Conservation (phyloP, 2,329 filamentous ascomycete species). For the Onygena corvina region DNA sequence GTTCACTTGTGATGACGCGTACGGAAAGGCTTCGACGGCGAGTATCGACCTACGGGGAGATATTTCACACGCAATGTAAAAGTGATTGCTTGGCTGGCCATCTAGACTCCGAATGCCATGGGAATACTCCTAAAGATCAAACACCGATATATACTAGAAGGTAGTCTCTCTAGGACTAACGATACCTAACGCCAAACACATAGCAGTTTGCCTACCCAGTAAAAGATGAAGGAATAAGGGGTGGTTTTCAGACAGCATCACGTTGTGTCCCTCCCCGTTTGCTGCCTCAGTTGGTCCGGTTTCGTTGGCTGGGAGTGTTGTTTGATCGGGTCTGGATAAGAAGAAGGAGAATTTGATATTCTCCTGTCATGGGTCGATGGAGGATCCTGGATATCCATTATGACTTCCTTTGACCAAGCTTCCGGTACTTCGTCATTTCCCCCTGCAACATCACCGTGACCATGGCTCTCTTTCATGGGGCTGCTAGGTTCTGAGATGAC, state of each 20-base stretch:
- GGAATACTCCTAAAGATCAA: background rate
- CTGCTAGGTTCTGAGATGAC: conserved; percentile 39
- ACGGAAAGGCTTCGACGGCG: no score
- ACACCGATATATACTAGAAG: conserved; percentile 4
- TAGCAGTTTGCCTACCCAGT: background rate
- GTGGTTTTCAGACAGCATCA: no score
- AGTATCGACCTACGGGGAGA: no score
- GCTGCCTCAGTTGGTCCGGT: no score
- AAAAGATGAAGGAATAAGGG: no score
- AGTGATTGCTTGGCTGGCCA: background rate
- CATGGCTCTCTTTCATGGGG: conserved; percentile 3
- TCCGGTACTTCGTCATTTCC: conserved; percentile 1
- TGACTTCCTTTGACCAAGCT: conserved; percentile 3
- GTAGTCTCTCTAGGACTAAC: background rate
- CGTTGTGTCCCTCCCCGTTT: no score
- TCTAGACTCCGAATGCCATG: background rate
- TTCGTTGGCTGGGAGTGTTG: no score
- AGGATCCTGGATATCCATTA: conserved; percentile 3
- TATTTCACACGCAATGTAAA: no score
- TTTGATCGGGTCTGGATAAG: no score
- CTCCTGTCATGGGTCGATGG: background rate
- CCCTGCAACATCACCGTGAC: background rate
- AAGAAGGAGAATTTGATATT: background rate
- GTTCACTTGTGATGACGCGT: background rate
- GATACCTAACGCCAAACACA: background rate